A percentile compares a stretch with the other conserved stretches of the same genome.
Conservation (phyloP, 177 flowering plant species). For the Vitis hybrid region DNA sequence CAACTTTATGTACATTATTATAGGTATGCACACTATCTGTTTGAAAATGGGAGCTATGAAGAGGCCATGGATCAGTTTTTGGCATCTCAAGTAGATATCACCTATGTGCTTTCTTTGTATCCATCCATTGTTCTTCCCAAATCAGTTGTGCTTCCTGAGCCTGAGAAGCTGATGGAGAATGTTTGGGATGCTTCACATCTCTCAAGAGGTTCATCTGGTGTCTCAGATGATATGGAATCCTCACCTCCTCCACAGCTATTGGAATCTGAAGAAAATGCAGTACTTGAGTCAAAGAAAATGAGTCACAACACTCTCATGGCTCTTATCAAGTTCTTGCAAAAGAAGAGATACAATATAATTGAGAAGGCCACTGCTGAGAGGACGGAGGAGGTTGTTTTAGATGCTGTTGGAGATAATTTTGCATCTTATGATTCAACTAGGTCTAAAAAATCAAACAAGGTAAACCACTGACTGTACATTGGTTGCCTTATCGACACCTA, state of each 20-base stretch:
- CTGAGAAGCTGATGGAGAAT: conserved; percentile 60
- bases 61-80: conserved; percentile 98
- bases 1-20: conserved; percentile 9
- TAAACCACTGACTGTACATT: conserved; percentile 21
- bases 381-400: conserved; percentile 86
- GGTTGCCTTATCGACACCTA: neutral
- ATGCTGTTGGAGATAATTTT: conserved; percentile 69
- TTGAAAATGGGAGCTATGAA: conserved; percentile 92
- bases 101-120: conserved; percentile 85
- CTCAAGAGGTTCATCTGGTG: conserved; percentile 80
- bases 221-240: conserved; percentile 88
- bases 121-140: conserved; percentile 82
- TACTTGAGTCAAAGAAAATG: conserved; percentile 78
- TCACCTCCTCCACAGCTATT: conserved; percentile 37
- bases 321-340: conserved; percentile 87
- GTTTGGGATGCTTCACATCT: conserved; percentile 62
- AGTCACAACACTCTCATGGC: conserved; percentile 94
- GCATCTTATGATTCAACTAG: conserved; percentile 50
- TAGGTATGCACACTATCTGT: conserved; percentile 93
- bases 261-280: conserved; percentile 64
- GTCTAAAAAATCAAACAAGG: conserved; percentile 69
- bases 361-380: conserved; percentile 93
- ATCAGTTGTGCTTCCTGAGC: conserved; percentile 54
- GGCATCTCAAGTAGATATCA: conserved; percentile 92
- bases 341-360: conserved; percentile 68